phyloP scores from a whole-genome alignment of 2,329 filamentous ascomycete species.

The Grosmannia huntii region DNA sequence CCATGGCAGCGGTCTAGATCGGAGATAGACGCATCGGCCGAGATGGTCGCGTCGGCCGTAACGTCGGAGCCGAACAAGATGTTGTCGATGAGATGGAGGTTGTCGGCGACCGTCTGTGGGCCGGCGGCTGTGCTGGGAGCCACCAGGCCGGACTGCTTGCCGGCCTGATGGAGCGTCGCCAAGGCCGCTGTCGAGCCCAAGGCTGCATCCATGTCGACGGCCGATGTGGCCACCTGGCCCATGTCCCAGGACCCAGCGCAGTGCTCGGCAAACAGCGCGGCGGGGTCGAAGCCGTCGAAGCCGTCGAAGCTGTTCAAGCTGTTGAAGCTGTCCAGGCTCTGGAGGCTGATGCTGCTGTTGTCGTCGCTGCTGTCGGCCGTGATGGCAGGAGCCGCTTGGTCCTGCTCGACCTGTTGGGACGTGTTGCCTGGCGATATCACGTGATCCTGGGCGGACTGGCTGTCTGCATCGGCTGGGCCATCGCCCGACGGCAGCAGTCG shows the following conservation, averaged over 20 bases:
- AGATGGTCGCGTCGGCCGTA: neutral
- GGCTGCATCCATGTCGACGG: too few species aligned
- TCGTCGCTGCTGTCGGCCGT: neutral
- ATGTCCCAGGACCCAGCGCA: neutral
- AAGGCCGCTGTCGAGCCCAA: too few species aligned
- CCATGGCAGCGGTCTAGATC: neutral
- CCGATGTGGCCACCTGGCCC: neutral
- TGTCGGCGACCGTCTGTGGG: neutral
- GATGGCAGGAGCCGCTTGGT: too few species aligned
- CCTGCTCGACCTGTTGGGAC: too few species aligned
- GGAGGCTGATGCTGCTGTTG: neutral
- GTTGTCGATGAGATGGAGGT: neutral
- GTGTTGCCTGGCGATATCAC: neutral
- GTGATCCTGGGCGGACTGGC: neutral
- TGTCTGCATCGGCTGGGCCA: neutral
- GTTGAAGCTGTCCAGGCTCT: neutral
- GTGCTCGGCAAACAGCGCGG: neutral
- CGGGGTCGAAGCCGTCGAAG: neutral
- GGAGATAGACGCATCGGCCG: neutral
- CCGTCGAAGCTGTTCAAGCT: neutral
- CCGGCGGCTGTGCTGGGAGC: neutral
- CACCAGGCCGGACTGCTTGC: too few species aligned
- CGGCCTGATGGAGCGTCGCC: neutral
- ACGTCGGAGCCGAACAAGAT: neutral
- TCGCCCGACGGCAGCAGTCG: neutral